phyloP scores from a whole-genome alignment of 495 filamentous ascomycete species.

The Penicillium robsamsonii region DNA sequence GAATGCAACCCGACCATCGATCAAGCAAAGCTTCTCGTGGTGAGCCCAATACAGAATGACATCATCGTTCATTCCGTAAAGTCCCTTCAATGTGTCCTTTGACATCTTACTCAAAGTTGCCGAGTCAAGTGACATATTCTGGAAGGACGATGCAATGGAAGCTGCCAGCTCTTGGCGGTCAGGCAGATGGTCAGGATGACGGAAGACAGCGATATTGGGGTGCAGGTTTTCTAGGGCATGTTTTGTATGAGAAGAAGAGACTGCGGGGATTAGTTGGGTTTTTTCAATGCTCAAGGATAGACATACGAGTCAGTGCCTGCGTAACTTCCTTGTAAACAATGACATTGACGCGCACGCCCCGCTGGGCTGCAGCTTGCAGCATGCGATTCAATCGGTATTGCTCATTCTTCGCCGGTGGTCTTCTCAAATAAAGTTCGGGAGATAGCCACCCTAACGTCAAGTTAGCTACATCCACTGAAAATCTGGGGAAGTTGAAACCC shows the following conservation, averaged over 20 bases:
- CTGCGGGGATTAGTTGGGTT: constrained; percentile 34
- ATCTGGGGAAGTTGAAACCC: constrained; percentile 1
- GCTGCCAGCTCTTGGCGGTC: constrained; percentile 59
- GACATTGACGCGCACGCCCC: constrained; percentile 83
- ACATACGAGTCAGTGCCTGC: constrained; percentile 81
- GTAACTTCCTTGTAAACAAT: constrained; percentile 95
- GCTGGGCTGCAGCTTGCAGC: constrained; percentile 81
- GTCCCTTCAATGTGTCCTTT: constrained; percentile 62
- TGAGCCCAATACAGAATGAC: constrained; percentile 93
- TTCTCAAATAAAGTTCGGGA: constrained; percentile 83
- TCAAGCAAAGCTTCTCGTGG: constrained; percentile 86
- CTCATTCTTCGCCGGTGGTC: constrained; percentile 78
- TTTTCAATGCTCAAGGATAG: neutral
- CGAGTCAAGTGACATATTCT: constrained; percentile 52
- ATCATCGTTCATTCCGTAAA: constrained; percentile 81
- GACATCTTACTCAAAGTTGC: constrained; percentile 57
- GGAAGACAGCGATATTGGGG: constrained; percentile 85
- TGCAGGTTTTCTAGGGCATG: constrained; percentile 75
- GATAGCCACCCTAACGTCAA: constrained; percentile 70
- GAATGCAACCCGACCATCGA: constrained; percentile 80
- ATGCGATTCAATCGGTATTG: constrained; percentile 86
- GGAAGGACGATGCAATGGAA: constrained; percentile 48
- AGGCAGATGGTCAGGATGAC: constrained; percentile 87
- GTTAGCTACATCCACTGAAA: constrained; percentile 4
- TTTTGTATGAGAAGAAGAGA: constrained; percentile 84